phyloP scores from a whole-genome alignment of 257 asterid genomes.

The Penstemon davidsonii region DNA sequence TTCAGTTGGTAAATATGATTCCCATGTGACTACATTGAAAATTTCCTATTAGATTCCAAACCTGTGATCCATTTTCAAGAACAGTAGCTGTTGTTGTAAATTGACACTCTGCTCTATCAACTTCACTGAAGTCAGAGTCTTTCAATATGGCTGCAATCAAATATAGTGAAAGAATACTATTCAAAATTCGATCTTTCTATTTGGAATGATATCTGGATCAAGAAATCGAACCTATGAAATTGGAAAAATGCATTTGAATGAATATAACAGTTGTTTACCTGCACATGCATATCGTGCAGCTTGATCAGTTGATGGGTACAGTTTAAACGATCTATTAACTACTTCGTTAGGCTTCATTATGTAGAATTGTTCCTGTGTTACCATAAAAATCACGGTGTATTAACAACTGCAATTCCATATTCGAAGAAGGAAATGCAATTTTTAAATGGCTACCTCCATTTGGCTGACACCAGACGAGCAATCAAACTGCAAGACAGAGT shows the following conservation, averaged over 20 bases:
- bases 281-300: conserved; percentile 86
- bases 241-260: neutral
- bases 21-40: neutral
- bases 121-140: conserved; percentile 88
- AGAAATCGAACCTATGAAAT: neutral
- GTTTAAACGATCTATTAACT: conserved; percentile 69
- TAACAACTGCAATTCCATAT: neutral
- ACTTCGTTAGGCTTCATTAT: conserved; percentile 90
- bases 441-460: conserved; percentile 72
- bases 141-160: conserved; percentile 80
- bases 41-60: conserved; percentile 29
- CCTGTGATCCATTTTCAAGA: conserved; percentile 97
- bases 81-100: conserved; percentile 90
- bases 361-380: conserved; percentile 78
- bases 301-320: conserved; percentile 88
- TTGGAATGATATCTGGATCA: conserved; percentile 7
- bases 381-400: conserved; percentile 25
- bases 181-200: neutral
- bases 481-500: conserved; percentile 70
- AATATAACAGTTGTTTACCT: conserved; percentile 40
- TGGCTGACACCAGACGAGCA: conserved; percentile 87
- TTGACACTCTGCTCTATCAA: conserved; percentile 94
- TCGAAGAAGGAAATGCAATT: conserved; percentile 5
- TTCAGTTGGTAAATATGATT: neutral
- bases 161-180: conserved; percentile 18